Base-by-base conservation (phyloP, 2,329 filamentous ascomycete genomes). In the Blastomyces silverae region DNA sequence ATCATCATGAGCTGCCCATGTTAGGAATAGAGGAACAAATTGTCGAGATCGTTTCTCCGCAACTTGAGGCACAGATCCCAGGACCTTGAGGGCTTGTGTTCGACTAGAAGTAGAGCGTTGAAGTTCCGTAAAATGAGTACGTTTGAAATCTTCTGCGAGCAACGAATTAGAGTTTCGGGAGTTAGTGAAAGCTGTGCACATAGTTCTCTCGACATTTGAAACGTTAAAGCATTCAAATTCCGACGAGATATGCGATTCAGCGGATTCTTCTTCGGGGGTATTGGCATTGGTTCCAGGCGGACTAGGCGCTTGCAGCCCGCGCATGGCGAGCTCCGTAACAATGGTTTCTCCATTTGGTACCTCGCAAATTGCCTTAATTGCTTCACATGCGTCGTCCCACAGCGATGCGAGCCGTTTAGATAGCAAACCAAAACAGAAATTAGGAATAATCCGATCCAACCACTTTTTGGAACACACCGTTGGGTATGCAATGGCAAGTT, bases 401-500 rank as follows among this genome's bases (percentile, higher is more conserved):
- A 95, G 81, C 46, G 91, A 91, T 0, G 92, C 85, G 68, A 97
- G 82, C 69, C 89, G 90, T 60, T 96, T 87, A 0, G 92, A 94
- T 66, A 97, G 83, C 76, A 97, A 84, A 60, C 94, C 94, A 70
- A 97, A 96, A 70, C 91, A 87, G 71, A 92, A 97, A 0, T 85
- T 83, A 0, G 92, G 90, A 39, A 97, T 83, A 7, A 91, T 86
- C 70, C 84, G 83, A 65, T 84, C 82, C 68, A 95, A 78, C 85
- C 88, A 90, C 1, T 84, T 84, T 48, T 84, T 81, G 1, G 84
- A 78, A 52, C 81, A 79, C 11, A 88, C 73, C 31, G 83, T 80
- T 6, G 83, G 77, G 73, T 94, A 96, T 25, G 81, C 74, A 20
- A 82, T 78, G 1, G 83, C 88, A 55, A 97, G 82, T 71, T 91